These are phyloP conservation scores for Sclerotinia borealis DNA, from an alignment of 2,329 filamentous ascomycete genomes.

Conservation along the genomic window DNA sequence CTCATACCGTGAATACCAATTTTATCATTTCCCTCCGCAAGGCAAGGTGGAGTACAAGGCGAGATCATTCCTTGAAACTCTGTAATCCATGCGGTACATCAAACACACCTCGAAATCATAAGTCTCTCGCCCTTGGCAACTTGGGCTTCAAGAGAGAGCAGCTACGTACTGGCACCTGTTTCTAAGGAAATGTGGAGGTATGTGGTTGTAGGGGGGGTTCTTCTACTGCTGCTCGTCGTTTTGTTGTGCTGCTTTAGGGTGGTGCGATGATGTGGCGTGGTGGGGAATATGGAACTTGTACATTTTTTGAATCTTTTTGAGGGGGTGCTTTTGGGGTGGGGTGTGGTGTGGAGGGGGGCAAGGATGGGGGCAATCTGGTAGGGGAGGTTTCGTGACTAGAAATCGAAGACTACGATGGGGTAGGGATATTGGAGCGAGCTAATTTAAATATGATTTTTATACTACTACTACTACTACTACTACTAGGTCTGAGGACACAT, in stretches of 20 bases:
- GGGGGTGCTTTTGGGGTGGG: background rate
- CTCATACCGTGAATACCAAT: background rate
- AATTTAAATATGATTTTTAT: too few relatives aligned
- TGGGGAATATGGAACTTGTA: background rate
- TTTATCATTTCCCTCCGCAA: slow-evolving; percentile 45
- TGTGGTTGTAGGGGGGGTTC: background rate
- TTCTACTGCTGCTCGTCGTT: background rate
- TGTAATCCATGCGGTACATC: slow-evolving; percentile 71
- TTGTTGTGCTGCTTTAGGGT: background rate
- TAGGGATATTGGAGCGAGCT: background rate
- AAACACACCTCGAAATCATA: slow-evolving; percentile 20
- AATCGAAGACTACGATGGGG: background rate
- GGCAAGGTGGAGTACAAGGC: slow-evolving; percentile 72
- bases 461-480: too few relatives aligned
- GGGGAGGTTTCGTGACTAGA: background rate
- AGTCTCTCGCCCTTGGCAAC: background rate
- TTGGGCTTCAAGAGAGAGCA: background rate
- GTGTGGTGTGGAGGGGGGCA: too few relatives aligned
- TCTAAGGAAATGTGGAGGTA: background rate
- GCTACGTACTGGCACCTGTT: background rate
- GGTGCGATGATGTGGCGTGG: background rate
- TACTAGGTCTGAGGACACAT: too few relatives aligned
- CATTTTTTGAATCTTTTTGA: background rate
- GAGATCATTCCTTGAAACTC: slow-evolving; percentile 67
- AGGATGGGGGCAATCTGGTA: background rate